Base-by-base conservation (phyloP, 1,284 basidiomycete genomes). In the Fomitopsis pinicola region DNA sequence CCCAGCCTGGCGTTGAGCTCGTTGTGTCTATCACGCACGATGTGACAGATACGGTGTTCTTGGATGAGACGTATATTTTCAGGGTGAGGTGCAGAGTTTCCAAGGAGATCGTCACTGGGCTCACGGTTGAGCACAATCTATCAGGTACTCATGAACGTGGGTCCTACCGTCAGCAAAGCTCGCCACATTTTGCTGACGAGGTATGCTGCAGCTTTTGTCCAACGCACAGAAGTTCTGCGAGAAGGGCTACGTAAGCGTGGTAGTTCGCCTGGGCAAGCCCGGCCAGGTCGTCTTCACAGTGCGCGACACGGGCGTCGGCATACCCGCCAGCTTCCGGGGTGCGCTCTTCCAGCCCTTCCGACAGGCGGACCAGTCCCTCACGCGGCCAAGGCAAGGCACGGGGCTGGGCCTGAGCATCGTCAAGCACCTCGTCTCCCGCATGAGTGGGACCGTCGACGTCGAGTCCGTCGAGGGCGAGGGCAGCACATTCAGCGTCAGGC, bases 141-240 rank as follows among this genome's bases (percentile, higher is more conserved):
- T 1, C 42, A 71, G 71, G 68, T 72, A 3, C 65, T 72, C 19
- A 72, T 72, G 71, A 72, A 73, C 35, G 72, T 73, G 45, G 61
- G 70, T 62, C 7, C 33, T 40, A 28, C 26, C 17, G 12, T 15
- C 28, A 14, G 12, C 28, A 33, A 14, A n/a, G 14, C 15, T 17
- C 15, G 14, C 14, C 5, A 17, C 3, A 26, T 28, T 57, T 3
- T 45, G 30, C 22, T 40, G 38, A 40, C 6, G 6, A 14, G 17
- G 10, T 14, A 14, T 42, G 19, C 44, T 46, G 2, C 33, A 73
- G 72, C 67, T 73, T 0, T 66, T 72, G 8, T 73, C 71, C 2
- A 73, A 73, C 52, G 72, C 72, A 0, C 70, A 71, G 55, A 73
- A 73, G 46, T 73, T 73, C 64, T 71, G 70, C 59, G 72, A 73